Conservation (phyloP, 345 rosid species). For the Gossypium anomalum region DNA sequence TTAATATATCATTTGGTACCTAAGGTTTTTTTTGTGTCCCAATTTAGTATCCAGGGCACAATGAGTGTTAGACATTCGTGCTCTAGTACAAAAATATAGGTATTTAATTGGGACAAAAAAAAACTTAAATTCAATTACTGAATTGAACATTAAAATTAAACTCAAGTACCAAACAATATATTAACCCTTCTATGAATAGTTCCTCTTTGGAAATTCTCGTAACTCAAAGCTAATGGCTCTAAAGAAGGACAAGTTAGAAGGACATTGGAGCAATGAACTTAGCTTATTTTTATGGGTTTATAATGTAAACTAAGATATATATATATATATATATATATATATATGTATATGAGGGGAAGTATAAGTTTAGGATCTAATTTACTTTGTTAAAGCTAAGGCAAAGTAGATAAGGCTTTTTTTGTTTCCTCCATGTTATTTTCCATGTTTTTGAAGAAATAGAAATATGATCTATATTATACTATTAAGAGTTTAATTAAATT, state of each 20-base stretch:
- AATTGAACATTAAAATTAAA: no score
- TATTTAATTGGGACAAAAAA: no score
- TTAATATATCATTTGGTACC: no score
- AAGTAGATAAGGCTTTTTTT: background rate
- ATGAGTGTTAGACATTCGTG: no score
- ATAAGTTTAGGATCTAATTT: constrained; percentile 10
- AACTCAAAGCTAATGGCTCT: constrained; percentile 2
- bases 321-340: no score
- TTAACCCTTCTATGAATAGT: background rate
- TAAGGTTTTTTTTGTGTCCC: no score
- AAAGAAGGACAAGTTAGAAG: constrained; percentile 28
- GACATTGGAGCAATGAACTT: constrained; percentile 21
- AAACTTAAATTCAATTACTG: no score
- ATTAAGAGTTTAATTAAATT: no score
- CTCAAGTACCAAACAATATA: no score
- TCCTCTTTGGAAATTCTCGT: constrained; percentile 28
- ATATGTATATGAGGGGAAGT: background rate
- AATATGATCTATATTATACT: background rate
- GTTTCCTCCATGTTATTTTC: background rate
- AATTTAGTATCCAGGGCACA: no score
- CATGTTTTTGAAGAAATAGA: background rate
- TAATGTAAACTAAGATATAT: background rate
- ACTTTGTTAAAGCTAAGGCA: background rate
- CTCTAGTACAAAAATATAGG: no score
- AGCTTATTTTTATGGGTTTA: background rate